Evolutionary conservation across 208 protist species (phyloP).

Genomic region (Endotrypanum monterogeii): DNA sequence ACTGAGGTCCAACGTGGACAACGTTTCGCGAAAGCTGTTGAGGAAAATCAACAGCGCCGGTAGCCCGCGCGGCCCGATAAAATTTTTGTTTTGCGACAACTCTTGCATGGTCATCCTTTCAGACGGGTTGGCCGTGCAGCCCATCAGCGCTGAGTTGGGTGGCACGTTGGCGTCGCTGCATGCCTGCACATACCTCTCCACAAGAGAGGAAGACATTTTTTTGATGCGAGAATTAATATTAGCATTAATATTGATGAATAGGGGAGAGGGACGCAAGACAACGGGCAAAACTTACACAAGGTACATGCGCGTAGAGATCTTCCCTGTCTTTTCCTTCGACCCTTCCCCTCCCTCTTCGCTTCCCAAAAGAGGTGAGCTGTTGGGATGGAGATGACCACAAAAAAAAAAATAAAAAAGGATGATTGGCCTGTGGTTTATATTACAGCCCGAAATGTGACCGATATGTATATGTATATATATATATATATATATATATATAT

Average conservation of each 20-base stretch:
- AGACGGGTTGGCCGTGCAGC: conserved; percentile 11
- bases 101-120: conserved; percentile 17
- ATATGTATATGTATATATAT: no score
- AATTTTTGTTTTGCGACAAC: conserved; percentile 46
- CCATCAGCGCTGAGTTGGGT: conserved; percentile 24
- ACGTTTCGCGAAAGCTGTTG: conserved; percentile 28
- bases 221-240: not conserved
- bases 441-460: no score
- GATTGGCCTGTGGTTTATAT: no score
- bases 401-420: no score
- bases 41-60: conserved; percentile 37
- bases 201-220: conserved; percentile 5
- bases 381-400: no score
- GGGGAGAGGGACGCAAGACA: not conserved
- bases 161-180: conserved; percentile 11
- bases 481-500: no score
- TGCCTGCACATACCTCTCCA: conserved; percentile 30
- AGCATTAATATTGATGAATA: no score
- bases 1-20: conserved; percentile 56
- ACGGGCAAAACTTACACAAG: not conserved
- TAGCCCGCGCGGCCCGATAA: conserved; percentile 53
- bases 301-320: not conserved
- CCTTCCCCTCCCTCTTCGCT: no score
- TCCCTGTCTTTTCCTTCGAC: no score
- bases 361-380: no score